Conservation (phyloP, 176 grass and related monocot species). For the Carex scoparia region DNA sequence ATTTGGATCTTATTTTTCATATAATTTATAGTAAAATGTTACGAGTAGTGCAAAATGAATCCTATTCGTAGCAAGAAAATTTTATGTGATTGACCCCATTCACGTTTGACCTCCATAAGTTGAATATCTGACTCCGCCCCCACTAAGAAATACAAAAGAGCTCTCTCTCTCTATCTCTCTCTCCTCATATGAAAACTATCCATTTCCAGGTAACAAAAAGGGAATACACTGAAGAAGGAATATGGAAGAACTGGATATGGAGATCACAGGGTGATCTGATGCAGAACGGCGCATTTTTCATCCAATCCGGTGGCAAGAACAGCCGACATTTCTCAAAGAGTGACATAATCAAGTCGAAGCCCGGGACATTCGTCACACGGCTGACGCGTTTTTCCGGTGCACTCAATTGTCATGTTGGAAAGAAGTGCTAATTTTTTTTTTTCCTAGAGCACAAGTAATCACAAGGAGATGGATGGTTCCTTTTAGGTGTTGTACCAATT, state of each 20-base stretch:
- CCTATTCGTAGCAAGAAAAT: no score
- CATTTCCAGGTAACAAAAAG: slow-evolving; percentile 47
- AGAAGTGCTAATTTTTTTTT: slow-evolving; percentile 36
- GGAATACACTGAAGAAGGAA: slow-evolving; percentile 29
- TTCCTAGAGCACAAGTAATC: background rate
- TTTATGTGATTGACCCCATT: no score
- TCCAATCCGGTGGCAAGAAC: slow-evolving; percentile 31
- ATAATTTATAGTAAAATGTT: no score
- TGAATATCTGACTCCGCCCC: no score
- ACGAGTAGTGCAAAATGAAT: no score
- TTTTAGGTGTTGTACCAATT: background rate
- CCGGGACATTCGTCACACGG: slow-evolving; percentile 48
- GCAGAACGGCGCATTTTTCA: slow-evolving; percentile 58
- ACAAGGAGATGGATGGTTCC: background rate
- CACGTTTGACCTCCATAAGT: no score
- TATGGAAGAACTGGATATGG: slow-evolving; percentile 83
- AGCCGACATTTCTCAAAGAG: slow-evolving; percentile 23
- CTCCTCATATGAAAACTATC: background rate
- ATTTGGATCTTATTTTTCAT: no score
- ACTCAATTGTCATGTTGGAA: slow-evolving; percentile 40
- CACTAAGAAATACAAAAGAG: background rate
- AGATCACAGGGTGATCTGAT: slow-evolving; percentile 60
- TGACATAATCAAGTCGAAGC: slow-evolving; percentile 57
- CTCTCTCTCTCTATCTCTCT: background rate
- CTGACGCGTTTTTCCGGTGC: slow-evolving; percentile 58